Base-by-base conservation (phyloP, 371 early-diverging fungal genomes). In the Mortierella sp. region DNA sequence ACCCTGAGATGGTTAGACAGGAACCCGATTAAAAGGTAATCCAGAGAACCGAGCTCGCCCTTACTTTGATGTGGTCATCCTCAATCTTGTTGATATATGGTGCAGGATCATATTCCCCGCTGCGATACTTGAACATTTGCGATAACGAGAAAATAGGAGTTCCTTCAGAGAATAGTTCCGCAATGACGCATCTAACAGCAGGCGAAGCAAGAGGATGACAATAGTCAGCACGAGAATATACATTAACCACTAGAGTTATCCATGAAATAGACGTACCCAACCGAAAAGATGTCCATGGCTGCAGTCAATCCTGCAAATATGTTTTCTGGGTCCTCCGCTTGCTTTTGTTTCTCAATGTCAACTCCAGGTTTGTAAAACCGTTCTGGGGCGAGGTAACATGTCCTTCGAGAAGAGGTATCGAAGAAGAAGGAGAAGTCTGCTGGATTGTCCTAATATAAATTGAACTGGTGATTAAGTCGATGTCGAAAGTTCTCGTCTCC, bases 361-460 rank as follows among this genome's bases (percentile, higher is more conserved):
- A 87, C 86, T 21, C 88, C 89, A 3, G 91, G 83, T 28, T 91
- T 87, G 63, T 91, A 92, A 68, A 98, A 96, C 60, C 98, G 82
- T 81, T 98, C 98, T 2, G 98, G 97, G 5, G 97, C 96, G n/a
- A 98, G 80, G 73, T 96, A 96, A 71, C 98, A 97, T 28, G 89
- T 88, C 56, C 96, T 86, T 45, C 97, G 83, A 2, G 88, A 83
- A 0, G 95, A 91, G 13, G 93, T 91, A 77, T 98, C 98, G 71
- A 96, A 98, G 77, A 94, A 97, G 78, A 92, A 96, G 2, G 94
- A 91, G 74, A 95, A 98, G 61, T 96, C 94, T 3, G 95, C 93
- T 0, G 98, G 98, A 65, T 98, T 93, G 73, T 98, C 96, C 85
- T 92, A 64, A 41, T 21, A 31, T n/a, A 4, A 24, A 46, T 41